These are phyloP conservation scores for Grosmannia serpens DNA, from an alignment of 2,329 filamentous ascomycete species.

Conservation along the genomic window DNA sequence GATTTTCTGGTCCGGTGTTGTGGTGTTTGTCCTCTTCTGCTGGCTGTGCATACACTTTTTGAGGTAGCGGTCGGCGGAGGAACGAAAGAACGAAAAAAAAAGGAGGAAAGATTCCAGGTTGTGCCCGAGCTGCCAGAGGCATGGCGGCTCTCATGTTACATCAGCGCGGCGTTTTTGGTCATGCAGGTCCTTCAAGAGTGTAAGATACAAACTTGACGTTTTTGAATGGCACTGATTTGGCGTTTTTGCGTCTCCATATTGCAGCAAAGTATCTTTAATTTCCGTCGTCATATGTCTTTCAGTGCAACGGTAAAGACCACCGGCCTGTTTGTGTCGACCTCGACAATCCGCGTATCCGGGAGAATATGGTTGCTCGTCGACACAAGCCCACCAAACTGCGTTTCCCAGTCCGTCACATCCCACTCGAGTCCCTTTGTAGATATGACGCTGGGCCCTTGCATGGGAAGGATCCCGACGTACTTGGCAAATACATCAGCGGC, in stretches of 20 bases:
- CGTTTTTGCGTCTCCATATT: neutral
- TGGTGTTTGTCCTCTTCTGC: constrained; percentile 83
- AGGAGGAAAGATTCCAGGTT: neutral
- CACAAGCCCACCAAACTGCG: constrained; percentile 58
- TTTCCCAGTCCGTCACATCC: constrained; percentile 78
- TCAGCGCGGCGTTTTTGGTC: constrained; percentile 10
- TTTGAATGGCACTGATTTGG: neutral
- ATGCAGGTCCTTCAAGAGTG: neutral
- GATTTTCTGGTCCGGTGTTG: constrained; percentile 84
- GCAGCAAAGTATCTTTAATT: too few species aligned
- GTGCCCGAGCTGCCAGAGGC: neutral
- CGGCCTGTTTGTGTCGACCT: constrained; percentile 49
- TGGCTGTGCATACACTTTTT: constrained; percentile 83
- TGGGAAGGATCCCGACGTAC: constrained; percentile 75
- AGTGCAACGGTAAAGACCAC: constrained; percentile 69
- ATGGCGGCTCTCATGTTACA: neutral
- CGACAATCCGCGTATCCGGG: constrained; percentile 45
- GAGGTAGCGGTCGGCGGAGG: constrained; percentile 32
- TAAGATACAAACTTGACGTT: neutral
- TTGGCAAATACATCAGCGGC: constrained; percentile 49
- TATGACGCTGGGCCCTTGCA: constrained; percentile 69
- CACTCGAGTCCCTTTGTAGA: constrained; percentile 75
- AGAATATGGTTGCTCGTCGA: constrained; percentile 74
- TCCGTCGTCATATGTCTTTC: constrained; percentile 26
- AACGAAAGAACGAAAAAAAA: neutral